Evolutionary conservation across 257 asterid genomes (phyloP), one percentile per base, ranked within the genome.

Genomic region (Echium plantagineum): DNA sequence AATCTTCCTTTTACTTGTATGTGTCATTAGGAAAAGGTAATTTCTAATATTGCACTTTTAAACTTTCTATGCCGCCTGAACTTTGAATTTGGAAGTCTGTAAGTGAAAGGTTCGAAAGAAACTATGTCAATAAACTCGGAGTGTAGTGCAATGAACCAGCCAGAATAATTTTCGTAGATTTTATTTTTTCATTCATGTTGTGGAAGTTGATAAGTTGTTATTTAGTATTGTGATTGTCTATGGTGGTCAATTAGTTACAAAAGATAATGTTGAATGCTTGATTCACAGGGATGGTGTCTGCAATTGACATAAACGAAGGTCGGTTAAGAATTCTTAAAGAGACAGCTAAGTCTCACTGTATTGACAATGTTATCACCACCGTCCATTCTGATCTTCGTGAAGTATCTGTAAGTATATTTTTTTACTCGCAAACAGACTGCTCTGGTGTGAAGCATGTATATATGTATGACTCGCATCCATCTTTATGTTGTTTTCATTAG

Each of bases 301-400:
- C 96, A 21, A 75, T 90, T 59, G 98, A 87, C 68, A 57, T 87
- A 70, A 90, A 90, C 73, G 49, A 80, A 72, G 96, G 98, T 64
- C 85, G 98, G 24, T 58, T 90, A 78, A 78, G 98, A 81, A 90
- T 90, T 60, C 95, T 90, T 55, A 72, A 78, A 77, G 94, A 90
- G 83, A 78, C 98, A 59, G 98, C 98, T 57, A 72, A 77, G 71
- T 65, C 68, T 77, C 95, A 90, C 22, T 78, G 75, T 63, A 85
- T 85, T 59, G 61, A 69, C 60, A 75, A 77, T 68, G 78, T 81
- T 57, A 71, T 90, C 74, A 83, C 80, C 56, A 71, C 82, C 68
- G 52, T 83, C 62, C 85, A 83, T 81, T 80, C 89, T 61, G 96
- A 90, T 72, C 95, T 90, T 64, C 87, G 85, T 21, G 60, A 69